These are phyloP conservation scores for Poteriospumella lacustris DNA, from an alignment of 108 stramenopile species.

Conservation along the genomic window DNA sequence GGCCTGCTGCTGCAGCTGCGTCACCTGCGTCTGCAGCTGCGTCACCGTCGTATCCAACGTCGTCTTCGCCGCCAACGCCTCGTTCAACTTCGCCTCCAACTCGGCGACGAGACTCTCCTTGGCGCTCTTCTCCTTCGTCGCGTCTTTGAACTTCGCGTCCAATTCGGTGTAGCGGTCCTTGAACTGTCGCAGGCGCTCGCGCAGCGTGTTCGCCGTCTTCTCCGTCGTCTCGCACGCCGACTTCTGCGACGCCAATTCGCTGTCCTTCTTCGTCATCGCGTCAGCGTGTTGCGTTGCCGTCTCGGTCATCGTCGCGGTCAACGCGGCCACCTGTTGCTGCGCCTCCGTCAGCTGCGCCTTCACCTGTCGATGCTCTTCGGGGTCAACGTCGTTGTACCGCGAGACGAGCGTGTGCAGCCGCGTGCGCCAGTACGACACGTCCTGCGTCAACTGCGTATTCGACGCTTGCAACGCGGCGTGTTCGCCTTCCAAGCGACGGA, in stretches of 20 bases:
- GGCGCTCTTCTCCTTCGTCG: neutral
- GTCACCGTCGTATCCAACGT: neutral
- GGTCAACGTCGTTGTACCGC: conserved; percentile 26
- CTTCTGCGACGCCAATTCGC: neutral
- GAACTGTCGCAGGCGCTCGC: neutral
- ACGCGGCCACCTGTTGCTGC: neutral
- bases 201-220: neutral
- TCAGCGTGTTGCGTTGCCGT: neutral
- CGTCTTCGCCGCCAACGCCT: neutral
- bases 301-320: neutral
- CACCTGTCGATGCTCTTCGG: conserved; percentile 27
- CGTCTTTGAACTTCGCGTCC: neutral
- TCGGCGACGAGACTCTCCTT: neutral
- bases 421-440: neutral
- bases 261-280: neutral
- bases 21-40: neutral
- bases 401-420: conserved; percentile 18
- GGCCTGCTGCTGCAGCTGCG: neutral
- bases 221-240: neutral
- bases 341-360: neutral
- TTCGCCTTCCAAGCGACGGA: neutral
- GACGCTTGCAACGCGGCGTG: neutral
- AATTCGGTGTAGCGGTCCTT: neutral
- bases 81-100: neutral
- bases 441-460: neutral